Conservation (phyloP, 228 moss, liverwort and hornwort genomes). For the Sphagnum fallax region DNA sequence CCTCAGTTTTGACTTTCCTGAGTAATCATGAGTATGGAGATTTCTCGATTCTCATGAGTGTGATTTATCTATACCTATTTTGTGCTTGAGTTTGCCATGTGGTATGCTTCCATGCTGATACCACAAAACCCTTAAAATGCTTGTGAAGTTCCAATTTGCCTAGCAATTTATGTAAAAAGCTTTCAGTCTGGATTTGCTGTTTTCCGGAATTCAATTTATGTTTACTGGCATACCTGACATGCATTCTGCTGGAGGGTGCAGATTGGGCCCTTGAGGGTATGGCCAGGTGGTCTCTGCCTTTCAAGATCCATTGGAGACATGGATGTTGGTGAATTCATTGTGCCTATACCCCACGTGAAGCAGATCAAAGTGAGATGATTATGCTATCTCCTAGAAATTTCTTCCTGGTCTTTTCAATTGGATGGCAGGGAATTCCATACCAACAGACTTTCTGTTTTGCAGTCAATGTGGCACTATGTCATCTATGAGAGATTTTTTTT, state of each 20-base stretch:
- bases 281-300: constrained; percentile 86
- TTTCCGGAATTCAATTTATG: no score
- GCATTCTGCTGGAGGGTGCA: constrained; percentile 5
- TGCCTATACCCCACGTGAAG: constrained; percentile 84
- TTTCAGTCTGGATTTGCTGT: background rate
- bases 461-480: no score
- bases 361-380: constrained; percentile 45
- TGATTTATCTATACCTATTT: no score
- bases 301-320: constrained; percentile 88
- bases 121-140: no score
- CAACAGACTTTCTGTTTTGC: background rate
- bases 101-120: no score
- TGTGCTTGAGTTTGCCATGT: no score
- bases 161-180: no score
- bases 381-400: background rate
- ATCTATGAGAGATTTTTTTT: background rate
- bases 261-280: constrained; percentile 91
- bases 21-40: no score
- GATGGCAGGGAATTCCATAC: background rate
- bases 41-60: no score
- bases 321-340: constrained; percentile 84
- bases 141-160: no score
- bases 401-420: background rate
- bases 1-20: no score
- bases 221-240: no score